Conservation (phyloP, 2,329 filamentous ascomycete species). For the Neurospora sp. region DNA sequence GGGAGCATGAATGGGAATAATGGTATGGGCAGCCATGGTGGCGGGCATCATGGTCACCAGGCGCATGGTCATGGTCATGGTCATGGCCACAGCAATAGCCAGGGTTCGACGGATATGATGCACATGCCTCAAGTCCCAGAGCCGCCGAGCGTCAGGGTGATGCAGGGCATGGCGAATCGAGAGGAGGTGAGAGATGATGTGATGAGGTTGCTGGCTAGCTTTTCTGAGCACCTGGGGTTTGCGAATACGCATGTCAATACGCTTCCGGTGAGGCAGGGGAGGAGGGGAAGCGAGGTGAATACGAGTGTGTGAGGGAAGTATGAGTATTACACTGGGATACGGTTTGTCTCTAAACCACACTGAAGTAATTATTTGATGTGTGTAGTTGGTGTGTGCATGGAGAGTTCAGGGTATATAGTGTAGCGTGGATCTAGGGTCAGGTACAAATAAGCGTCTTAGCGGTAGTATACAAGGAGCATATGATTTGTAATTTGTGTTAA, state of each 20-base stretch:
- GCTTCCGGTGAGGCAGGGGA: constrained; percentile 19
- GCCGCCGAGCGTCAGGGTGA: constrained; percentile 39
- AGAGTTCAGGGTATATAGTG: neutral
- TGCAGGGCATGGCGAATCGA: constrained; percentile 27
- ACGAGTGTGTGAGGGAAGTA: constrained; percentile 3
- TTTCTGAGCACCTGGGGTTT: constrained; percentile 24
- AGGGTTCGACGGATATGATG: constrained; percentile 3
- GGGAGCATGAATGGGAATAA: constrained; percentile 5
- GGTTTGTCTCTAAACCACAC: neutral
- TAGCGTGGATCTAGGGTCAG: neutral
- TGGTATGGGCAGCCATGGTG: constrained; percentile 1
- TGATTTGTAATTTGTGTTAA: neutral
- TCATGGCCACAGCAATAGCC: neutral
- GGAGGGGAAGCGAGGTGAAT: constrained; percentile 12
- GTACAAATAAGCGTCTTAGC: neutral
- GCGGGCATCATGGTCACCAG: neutral
- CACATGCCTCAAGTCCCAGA: constrained; percentile 29
- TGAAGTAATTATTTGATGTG: neutral
- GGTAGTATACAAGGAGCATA: neutral
- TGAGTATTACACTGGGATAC: neutral
- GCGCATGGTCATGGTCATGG: neutral
- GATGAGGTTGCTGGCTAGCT: constrained; percentile 23
- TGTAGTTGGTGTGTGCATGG: neutral
- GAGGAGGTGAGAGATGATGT: constrained; percentile 24
- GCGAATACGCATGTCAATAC: constrained; percentile 20